These are phyloP conservation scores for Mangifera indica DNA, from an alignment of 345 rosid genomes.

Conservation along the genomic window DNA sequence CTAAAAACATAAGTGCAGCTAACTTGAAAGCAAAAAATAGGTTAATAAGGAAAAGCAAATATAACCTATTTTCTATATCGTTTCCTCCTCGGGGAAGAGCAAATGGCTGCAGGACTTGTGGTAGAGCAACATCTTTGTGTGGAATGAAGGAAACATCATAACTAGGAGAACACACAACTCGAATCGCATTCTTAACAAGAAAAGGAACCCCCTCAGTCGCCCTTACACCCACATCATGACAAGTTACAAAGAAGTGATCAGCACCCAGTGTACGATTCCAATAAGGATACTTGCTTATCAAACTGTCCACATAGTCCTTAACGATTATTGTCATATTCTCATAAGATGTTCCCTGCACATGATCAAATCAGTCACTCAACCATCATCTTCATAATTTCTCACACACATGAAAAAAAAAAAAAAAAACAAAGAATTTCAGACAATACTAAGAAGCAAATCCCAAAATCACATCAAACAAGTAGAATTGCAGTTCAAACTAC, in stretches of 20 bases:
- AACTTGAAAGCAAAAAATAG: not conserved
- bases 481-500: too few relatives aligned
- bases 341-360: slow-evolving; percentile 78
- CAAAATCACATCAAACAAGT: too few relatives aligned
- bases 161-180: slow-evolving; percentile 95
- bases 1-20: not conserved
- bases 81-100: slow-evolving; percentile 92
- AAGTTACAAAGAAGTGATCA: slow-evolving; percentile 96
- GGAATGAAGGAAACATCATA: slow-evolving; percentile 94
- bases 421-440: too few relatives aligned
- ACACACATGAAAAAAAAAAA: not conserved
- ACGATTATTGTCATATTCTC: slow-evolving; percentile 93
- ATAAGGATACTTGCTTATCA: slow-evolving; percentile 72
- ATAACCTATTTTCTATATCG: slow-evolving; percentile 72
- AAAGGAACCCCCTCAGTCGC: slow-evolving; percentile 82
- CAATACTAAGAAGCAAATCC: too few relatives aligned
- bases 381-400: not conserved
- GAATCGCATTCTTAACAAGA: slow-evolving; percentile 83
- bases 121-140: slow-evolving; percentile 94
- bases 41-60: not conserved
- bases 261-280: slow-evolving; percentile 98
- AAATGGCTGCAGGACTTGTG: slow-evolving; percentile 92
- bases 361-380: not conserved
- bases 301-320: slow-evolving; percentile 63
- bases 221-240: slow-evolving; percentile 94